A percentile compares a stretch with the other conserved stretches of the same genome.
Evolutionary conservation across 176 grass and related monocot species (phyloP).

Genomic region (Avena eriantha): DNA sequence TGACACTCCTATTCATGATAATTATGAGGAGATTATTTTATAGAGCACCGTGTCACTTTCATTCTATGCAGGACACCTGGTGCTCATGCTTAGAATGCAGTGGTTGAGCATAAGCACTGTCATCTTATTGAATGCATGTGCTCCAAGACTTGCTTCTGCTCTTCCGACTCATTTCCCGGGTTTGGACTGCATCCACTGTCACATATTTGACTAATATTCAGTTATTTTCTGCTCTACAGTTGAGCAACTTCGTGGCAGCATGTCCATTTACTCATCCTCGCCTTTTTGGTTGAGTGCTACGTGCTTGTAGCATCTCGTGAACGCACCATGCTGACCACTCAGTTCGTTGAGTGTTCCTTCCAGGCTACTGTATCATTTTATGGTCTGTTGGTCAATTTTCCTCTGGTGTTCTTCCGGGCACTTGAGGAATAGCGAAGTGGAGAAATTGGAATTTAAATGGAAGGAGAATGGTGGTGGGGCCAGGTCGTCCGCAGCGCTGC

Average conservation of each 20-base stretch:
- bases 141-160: constrained; percentile 1
- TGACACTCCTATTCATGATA: background rate
- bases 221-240: constrained; percentile 3
- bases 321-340: background rate
- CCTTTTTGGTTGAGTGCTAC: background rate
- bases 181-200: background rate
- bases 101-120: background rate
- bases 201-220: constrained; percentile 3
- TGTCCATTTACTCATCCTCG: background rate
- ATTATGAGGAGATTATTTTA: background rate
- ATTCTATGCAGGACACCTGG: constrained; percentile 7
- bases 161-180: background rate
- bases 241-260: background rate
- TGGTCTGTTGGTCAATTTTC: no score
- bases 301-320: background rate
- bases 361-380: no score
- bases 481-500: no score
- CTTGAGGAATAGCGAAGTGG: no score
- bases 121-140: constrained; percentile 1
- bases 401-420: no score
- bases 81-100: background rate
- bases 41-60: background rate
- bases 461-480: no score
- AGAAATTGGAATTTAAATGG: no score
- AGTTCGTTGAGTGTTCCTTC: no score